Percentiles rank a stretch among this genome's conserved stretches.
Conservation (phyloP, 2,329 filamentous ascomycete species). For the Tolypocladium cylindrosporum region DNA sequence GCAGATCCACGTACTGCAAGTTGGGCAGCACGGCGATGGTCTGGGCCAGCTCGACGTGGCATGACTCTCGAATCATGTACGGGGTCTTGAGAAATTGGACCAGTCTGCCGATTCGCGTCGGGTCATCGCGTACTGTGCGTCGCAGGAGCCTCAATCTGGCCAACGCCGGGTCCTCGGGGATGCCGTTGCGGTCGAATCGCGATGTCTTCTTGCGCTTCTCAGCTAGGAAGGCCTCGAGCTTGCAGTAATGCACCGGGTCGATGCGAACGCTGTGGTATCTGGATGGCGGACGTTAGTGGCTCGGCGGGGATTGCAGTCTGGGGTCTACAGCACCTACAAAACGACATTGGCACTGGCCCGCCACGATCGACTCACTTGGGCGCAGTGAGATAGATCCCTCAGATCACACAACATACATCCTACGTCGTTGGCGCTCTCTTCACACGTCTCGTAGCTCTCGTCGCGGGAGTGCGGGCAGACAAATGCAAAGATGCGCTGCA, state of each 20-base stretch:
- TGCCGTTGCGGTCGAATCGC: conserved; percentile 65
- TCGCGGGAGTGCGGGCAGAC: conserved; percentile 79
- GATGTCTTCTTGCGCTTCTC: conserved; percentile 68
- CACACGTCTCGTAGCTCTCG: conserved; percentile 69
- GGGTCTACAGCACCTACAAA: conserved; percentile 43
- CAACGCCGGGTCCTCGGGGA: conserved; percentile 70
- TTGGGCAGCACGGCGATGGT: conserved; percentile 79
- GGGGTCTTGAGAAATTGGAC: conserved; percentile 80
- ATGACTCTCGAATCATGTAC: conserved; percentile 89
- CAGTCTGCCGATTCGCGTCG: conserved; percentile 53
- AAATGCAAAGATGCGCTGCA: conserved; percentile 67
- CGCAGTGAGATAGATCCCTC: conserved; percentile 75
- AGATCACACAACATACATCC: conserved; percentile 91
- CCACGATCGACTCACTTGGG: conserved; percentile 67
- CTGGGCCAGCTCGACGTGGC: conserved; percentile 73
- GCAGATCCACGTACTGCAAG: conserved; percentile 81
- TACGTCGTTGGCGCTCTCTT: conserved; percentile 67
- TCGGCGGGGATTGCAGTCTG: neutral
- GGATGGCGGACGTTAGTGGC: conserved; percentile 1
- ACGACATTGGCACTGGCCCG: conserved; percentile 36
- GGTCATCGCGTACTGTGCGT: conserved; percentile 71
- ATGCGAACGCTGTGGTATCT: conserved; percentile 88
- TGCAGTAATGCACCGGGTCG: conserved; percentile 90
- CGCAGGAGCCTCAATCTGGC: conserved; percentile 69
- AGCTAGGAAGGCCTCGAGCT: conserved; percentile 70